Percentiles rank a stretch among this genome's conserved stretches.
Evolutionary conservation across 2,329 filamentous ascomycete species (phyloP).

Genomic region (Coniochaeta hoffmannii): DNA sequence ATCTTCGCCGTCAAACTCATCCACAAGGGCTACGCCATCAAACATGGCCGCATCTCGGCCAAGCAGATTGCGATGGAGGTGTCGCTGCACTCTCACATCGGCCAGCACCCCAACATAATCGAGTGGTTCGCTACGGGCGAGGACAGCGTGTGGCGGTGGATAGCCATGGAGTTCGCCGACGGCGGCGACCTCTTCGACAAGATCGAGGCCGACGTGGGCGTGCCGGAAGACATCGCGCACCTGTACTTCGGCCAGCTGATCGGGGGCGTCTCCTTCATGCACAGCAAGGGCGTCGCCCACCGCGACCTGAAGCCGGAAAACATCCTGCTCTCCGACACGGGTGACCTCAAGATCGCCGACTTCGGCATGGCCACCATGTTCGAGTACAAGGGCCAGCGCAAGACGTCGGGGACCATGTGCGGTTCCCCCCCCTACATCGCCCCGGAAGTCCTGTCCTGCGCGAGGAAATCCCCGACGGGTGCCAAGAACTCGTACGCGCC

Average conservation of each 20-base stretch:
- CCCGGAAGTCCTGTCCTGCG: slow-evolving; percentile 70
- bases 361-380: slow-evolving; percentile 95
- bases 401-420: slow-evolving; percentile 82
- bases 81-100: slow-evolving; percentile 79
- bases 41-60: slow-evolving; percentile 77
- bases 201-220: slow-evolving; percentile 94
- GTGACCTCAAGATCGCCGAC: slow-evolving; percentile 89
- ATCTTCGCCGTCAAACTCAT: slow-evolving; percentile 98
- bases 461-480: slow-evolving; percentile 26
- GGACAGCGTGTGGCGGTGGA: slow-evolving; percentile 86
- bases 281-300: slow-evolving; percentile 91
- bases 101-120: slow-evolving; percentile 88
- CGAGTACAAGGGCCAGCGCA: slow-evolving; percentile 75
- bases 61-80: slow-evolving; percentile 93
- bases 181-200: slow-evolving; percentile 98
- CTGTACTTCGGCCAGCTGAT: slow-evolving; percentile 93
- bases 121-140: slow-evolving; percentile 85
- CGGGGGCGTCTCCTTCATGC: slow-evolving; percentile 87
- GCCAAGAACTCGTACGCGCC: slow-evolving; percentile 59
- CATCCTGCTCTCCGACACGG: slow-evolving; percentile 76
- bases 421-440: slow-evolving; percentile 97
- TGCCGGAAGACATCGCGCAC: slow-evolving; percentile 91
- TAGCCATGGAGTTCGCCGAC: slow-evolving; percentile 94
- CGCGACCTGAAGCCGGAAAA: slow-evolving; percentile 93
- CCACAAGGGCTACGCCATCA: slow-evolving; percentile 90